Evolutionary conservation across 176 grass and related monocot species (phyloP), one percentile per base, ranked within the genome.

Genomic region (Cenchrus purpureus): DNA sequence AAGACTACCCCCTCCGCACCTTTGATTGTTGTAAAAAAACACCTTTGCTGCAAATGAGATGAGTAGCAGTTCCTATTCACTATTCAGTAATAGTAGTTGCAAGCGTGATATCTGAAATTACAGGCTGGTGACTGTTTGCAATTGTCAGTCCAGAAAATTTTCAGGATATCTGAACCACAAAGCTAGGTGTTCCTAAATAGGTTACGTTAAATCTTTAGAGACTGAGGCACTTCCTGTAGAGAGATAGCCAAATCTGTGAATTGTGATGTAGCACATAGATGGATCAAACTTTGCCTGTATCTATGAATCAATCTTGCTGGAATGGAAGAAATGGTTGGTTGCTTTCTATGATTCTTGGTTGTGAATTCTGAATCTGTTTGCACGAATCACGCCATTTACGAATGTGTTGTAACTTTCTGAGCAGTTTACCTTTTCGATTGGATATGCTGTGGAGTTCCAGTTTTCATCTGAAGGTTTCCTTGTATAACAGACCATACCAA

Each of bases 231-330:
- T 43, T 40, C 37, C 10, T 40, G 4, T 22, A 42, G 54, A 76
- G 8, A 51, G 86, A 76, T 68, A 13, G 15, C 43, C 66, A 87
- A 49, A 87, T 68, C 51, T 87, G 61, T 58, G 55, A 58, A 53
- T 16, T 59, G 57, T 63, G 42, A 50, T 76, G 70, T 2, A 4
- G 2, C 49, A 37, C 51, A 62, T n/a, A 53, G 8, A 13, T 14
- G 49, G 53, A 68, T 32, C 0, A 8, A 2, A 5, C 31, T 22
- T 10, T 60, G 40, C 0, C 31, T 82, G 28, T 76, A 55, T 81
- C 10, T 81, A 77, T 85, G 4, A 58, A 56, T 57, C n/a, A 28
- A 45, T 89, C 77, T 81, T 17, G 62, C 76, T 12, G 10, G 14
- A 34, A 34, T 34, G 83, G 61, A 16, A 69, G 44, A 72, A 10